phyloP scores from a whole-genome alignment of 306 rosid genomes.

The Lathyrus oleraceus region DNA sequence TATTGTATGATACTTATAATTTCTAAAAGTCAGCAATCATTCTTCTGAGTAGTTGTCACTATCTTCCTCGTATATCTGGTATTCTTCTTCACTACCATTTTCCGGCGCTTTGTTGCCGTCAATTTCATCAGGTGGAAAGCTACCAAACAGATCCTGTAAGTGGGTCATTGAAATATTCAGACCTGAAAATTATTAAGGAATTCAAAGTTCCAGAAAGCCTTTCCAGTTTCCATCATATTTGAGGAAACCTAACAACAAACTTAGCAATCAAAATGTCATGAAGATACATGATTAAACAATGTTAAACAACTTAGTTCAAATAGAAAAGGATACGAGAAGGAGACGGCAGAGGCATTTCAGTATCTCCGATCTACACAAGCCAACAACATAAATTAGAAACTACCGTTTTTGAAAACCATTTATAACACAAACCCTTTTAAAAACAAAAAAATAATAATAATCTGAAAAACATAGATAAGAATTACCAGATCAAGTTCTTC shows the following conservation, averaged over 20 bases:
- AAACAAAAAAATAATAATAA: conserved; percentile 21
- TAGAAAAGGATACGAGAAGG: conserved; percentile 63
- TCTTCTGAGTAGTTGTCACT: conserved; percentile 53
- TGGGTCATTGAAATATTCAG: conserved; percentile 67
- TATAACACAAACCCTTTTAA: not conserved
- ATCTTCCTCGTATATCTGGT: conserved; percentile 63
- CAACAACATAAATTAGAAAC: conserved; percentile 25
- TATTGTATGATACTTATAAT: not conserved
- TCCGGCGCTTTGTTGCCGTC: conserved; percentile 27
- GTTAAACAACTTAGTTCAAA: conserved; percentile 22
- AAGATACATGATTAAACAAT: not conserved
- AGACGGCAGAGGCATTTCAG: conserved; percentile 58
- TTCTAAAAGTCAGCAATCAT: conserved; percentile 24
- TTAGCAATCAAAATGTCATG: not conserved
- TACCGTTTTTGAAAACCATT: conserved; percentile 4
- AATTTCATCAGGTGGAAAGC: conserved; percentile 59
- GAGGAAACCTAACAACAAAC: not conserved
- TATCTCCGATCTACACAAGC: conserved; percentile 62
- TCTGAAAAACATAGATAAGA: conserved; percentile 18
- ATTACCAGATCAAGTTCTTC: conserved; percentile 62
- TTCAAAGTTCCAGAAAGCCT: conserved; percentile 14
- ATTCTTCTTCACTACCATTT: conserved; percentile 65
- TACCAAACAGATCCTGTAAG: conserved; percentile 81
- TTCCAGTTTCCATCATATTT: conserved; percentile 23
- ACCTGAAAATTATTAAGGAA: conserved; percentile 63